phyloP scores from a whole-genome alignment of 306 rosid genomes.

The Medicago arabica region DNA sequence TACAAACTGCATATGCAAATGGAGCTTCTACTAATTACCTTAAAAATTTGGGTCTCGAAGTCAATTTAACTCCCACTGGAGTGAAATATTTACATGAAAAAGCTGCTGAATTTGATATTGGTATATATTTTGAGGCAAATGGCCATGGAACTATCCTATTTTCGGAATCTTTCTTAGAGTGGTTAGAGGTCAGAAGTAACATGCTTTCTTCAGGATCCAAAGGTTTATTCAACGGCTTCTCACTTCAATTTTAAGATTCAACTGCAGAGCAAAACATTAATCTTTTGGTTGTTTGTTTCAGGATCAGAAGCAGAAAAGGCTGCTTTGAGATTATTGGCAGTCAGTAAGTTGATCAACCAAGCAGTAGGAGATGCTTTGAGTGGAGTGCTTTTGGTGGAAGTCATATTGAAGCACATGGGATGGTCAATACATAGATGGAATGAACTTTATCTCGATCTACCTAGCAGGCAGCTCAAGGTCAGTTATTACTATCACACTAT shows the following conservation, averaged over 20 bases:
- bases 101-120: constrained; percentile 81
- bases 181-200: constrained; percentile 59
- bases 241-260: constrained; percentile 32
- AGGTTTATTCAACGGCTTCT: constrained; percentile 52
- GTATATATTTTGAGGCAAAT: constrained; percentile 97
- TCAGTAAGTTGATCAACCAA: constrained; percentile 83
- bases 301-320: constrained; percentile 80
- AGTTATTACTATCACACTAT: constrained; percentile 16
- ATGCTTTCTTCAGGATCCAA: constrained; percentile 56
- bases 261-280: constrained; percentile 27
- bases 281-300: constrained; percentile 44
- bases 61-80: constrained; percentile 84
- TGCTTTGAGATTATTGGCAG: constrained; percentile 75
- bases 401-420: constrained; percentile 69
- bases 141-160: constrained; percentile 94
- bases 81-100: constrained; percentile 89
- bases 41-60: constrained; percentile 77
- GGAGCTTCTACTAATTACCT: constrained; percentile 90
- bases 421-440: constrained; percentile 86
- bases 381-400: constrained; percentile 92
- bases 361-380: constrained; percentile 96
- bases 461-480: constrained; percentile 95
- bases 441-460: constrained; percentile 87
- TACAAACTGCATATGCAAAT: constrained; percentile 96
- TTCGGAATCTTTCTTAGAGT: constrained; percentile 63